A percentile compares a stretch with the other conserved stretches of the same genome.
These are phyloP conservation scores for Solanum pimpinellifolium DNA, from an alignment of 257 asterid species.

Conservation along the genomic window DNA sequence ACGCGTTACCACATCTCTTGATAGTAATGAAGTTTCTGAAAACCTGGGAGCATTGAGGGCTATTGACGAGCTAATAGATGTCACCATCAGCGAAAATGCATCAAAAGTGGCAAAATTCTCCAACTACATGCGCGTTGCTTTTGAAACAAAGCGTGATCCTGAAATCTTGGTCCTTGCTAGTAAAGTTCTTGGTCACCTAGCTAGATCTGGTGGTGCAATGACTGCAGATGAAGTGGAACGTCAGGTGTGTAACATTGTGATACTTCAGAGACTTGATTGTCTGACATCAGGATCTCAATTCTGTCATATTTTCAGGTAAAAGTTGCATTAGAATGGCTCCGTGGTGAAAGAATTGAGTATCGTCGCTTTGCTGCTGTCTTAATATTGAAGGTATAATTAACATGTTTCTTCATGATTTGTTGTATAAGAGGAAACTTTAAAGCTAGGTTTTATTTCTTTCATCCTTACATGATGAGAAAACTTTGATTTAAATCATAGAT, in stretches of 20 bases:
- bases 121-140: constrained; percentile 74
- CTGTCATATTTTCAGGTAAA: constrained; percentile 50
- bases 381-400: constrained; percentile 65
- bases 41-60: constrained; percentile 96
- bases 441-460: background rate
- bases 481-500: background rate
- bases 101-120: constrained; percentile 80
- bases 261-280: background rate
- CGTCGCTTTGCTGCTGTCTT: constrained; percentile 95
- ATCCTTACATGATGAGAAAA: background rate
- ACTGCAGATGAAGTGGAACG: constrained; percentile 98
- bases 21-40: constrained; percentile 79
- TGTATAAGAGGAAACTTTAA: constrained; percentile 1
- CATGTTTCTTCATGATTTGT: background rate
- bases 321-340: constrained; percentile 91
- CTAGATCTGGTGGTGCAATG: constrained; percentile 99
- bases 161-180: constrained; percentile 85
- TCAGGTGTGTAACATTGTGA: constrained; percentile 41
- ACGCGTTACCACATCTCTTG: constrained; percentile 64
- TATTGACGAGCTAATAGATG: constrained; percentile 92
- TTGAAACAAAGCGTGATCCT: constrained; percentile 87
- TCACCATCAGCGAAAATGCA: constrained; percentile 81
- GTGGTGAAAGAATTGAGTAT: constrained; percentile 84
- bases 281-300: constrained; percentile 2
- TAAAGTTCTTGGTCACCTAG: constrained; percentile 90